A percentile compares a stretch with the other conserved stretches of the same genome.
Conservation (phyloP, 371 early-diverging fungal species). For the Blakeslea trispora region DNA sequence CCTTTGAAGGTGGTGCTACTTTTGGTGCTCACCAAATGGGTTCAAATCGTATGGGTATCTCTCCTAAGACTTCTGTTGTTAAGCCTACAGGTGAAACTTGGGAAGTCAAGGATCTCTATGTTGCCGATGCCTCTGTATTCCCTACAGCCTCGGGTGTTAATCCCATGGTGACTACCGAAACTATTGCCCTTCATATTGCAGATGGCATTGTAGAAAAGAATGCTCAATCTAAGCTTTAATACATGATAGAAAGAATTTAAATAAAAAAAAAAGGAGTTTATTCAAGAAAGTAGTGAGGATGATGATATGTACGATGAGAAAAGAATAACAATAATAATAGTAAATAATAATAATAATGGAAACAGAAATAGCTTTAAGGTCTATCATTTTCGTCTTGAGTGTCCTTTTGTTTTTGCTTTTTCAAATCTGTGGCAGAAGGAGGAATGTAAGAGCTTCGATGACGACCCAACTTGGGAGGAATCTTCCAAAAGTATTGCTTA, state of each 20-base stretch:
- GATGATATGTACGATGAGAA: background rate
- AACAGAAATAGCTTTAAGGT: background rate
- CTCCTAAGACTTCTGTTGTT: conserved; percentile 49
- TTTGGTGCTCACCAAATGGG: conserved; percentile 71
- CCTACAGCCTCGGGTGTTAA: conserved; percentile 72
- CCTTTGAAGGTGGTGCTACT: conserved; percentile 14
- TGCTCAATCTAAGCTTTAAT: conserved; percentile 16
- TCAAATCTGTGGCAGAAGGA: conserved; percentile 34
- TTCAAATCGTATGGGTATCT: conserved; percentile 61
- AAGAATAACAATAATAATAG: background rate
- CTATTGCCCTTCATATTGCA: conserved; percentile 37
- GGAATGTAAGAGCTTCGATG: conserved; percentile 51
- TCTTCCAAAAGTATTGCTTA: conserved; percentile 70
- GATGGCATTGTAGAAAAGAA: conserved; percentile 16
- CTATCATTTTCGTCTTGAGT: background rate
- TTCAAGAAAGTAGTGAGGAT: background rate
- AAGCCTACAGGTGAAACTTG: conserved; percentile 66
- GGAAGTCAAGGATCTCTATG: conserved; percentile 66
- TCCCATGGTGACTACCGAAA: conserved; percentile 61
- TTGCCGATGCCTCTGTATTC: conserved; percentile 66
- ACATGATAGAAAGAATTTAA: no score
- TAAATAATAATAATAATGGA: background rate
- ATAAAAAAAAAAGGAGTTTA: conserved; percentile 2
- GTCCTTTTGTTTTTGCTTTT: conserved; percentile 9
- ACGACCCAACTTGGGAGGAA: conserved; percentile 64